phyloP scores from a whole-genome alignment of 768 basidiomycete genomes.

The Suillus tomentosus region DNA sequence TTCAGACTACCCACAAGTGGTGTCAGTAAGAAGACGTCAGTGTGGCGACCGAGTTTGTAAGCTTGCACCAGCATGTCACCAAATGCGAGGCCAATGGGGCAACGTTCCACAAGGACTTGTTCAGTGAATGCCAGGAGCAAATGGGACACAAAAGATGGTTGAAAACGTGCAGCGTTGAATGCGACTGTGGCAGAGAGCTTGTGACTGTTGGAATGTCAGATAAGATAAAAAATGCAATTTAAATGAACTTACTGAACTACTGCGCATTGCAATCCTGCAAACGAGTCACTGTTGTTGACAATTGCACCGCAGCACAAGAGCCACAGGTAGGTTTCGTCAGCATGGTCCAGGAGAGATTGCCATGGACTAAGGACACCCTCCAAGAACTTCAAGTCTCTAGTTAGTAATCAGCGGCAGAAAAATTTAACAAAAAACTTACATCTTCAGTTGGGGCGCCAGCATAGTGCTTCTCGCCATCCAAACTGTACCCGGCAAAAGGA shows the following conservation, averaged over 20 bases:
- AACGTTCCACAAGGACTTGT: not conserved
- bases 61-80: not conserved
- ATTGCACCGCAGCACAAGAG: not conserved
- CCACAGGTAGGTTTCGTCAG: not conserved
- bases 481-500: not conserved
- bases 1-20: not conserved
- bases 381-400: not conserved
- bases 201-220: not conserved
- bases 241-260: not conserved
- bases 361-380: not conserved
- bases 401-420: not conserved
- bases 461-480: not conserved
- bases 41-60: not conserved
- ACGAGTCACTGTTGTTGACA: not conserved
- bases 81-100: not conserved
- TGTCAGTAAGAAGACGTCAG: not conserved
- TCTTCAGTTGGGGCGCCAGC: not conserved
- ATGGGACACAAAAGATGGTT: not conserved
- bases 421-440: not conserved
- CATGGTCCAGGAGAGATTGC: not conserved
- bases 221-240: not conserved
- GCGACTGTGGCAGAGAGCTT: not conserved
- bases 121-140: conserved; percentile 3
- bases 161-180: not conserved
- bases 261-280: not conserved